These are phyloP conservation scores for Pontederia paniculata DNA, from an alignment of 176 grass and related monocot species.

Conservation along the genomic window DNA sequence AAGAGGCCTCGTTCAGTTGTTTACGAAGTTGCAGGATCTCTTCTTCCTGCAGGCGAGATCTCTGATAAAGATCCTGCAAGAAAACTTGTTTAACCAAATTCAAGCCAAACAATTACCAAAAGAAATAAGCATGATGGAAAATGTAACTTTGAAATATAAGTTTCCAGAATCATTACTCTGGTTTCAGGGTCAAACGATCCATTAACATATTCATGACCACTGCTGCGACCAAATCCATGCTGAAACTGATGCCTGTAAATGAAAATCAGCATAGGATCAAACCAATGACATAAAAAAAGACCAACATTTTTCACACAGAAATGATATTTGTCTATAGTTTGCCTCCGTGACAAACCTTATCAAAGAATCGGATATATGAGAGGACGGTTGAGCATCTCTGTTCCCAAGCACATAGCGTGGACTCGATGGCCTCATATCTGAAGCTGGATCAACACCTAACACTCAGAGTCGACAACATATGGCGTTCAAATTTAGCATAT, in stretches of 20 bases:
- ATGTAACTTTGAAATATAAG: neutral
- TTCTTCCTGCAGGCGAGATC: slow-evolving; percentile 69
- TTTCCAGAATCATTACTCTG: slow-evolving; percentile 3
- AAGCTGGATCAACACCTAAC: too few relatives aligned
- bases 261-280: too few relatives aligned
- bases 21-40: slow-evolving; percentile 66
- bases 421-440: neutral
- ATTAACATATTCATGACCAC: neutral
- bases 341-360: neutral
- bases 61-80: slow-evolving; percentile 45
- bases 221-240: neutral
- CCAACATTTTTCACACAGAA: neutral
- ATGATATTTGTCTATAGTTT: too few relatives aligned
- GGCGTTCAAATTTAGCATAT: too few relatives aligned
- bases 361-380: slow-evolving; percentile 9
- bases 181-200: slow-evolving; percentile 2
- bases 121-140: neutral
- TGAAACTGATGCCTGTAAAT: slow-evolving; percentile 2
- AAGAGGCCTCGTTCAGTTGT: slow-evolving; percentile 65
- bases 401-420: slow-evolving; percentile 1
- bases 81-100: neutral
- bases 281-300: neutral
- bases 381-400: neutral
- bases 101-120: neutral
- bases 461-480: too few relatives aligned